Evolutionary conservation across 768 basidiomycete species (phyloP).

Genomic region (Hortiboletus flavorubellus): DNA sequence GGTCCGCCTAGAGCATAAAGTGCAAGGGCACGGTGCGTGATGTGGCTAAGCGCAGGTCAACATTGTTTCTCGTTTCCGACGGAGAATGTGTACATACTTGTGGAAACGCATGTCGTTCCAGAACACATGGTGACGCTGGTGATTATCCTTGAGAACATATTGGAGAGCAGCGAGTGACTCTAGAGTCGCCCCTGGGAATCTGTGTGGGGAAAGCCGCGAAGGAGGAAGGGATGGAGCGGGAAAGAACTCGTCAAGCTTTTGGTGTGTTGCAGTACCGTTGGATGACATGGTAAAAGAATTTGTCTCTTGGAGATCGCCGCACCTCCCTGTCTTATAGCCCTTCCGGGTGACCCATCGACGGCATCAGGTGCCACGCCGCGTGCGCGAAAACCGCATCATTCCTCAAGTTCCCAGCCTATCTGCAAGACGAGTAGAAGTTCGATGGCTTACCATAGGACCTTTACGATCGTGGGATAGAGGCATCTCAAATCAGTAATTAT

Average conservation of each 20-base stretch:
- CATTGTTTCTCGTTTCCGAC: background rate
- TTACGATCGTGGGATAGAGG: too few species aligned
- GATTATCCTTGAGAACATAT: slow-evolving; percentile 45
- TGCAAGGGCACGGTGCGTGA: slow-evolving; percentile 29
- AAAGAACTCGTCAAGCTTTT: slow-evolving; percentile 22
- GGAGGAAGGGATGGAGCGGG: slow-evolving; percentile 26
- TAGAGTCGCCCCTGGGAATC: slow-evolving; percentile 24
- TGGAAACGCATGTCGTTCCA: slow-evolving; percentile 46
- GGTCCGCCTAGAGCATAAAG: slow-evolving; percentile 27
- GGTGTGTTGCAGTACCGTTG: background rate
- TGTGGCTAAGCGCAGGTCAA: slow-evolving; percentile 17
- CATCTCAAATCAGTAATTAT: too few species aligned
- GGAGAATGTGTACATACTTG: slow-evolving; percentile 40
- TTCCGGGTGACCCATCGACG: too few species aligned
- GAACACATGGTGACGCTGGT: slow-evolving; percentile 47
- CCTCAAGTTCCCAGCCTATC: background rate
- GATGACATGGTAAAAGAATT: slow-evolving; percentile 12
- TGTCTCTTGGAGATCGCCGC: background rate
- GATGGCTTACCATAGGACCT: too few species aligned
- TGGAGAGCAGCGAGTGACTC: slow-evolving; percentile 23
- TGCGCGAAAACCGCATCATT: background rate
- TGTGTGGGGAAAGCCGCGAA: slow-evolving; percentile 24
- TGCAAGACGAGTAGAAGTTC: too few species aligned
- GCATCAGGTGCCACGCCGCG: background rate
- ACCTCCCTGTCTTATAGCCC: background rate